Conservation (phyloP, 139 green algal species). For the Nannochloris sp. region DNA sequence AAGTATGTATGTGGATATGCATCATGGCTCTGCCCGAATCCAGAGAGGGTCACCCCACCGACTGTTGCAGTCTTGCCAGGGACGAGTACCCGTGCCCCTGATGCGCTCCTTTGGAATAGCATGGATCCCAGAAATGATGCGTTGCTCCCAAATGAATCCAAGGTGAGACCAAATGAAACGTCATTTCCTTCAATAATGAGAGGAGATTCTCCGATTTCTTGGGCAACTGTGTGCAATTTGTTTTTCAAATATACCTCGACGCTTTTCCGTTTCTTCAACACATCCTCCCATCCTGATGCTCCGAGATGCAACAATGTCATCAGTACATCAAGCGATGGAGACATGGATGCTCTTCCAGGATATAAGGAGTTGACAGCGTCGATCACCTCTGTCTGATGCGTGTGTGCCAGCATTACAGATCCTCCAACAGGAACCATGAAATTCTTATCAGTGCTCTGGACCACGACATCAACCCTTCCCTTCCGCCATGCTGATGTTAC, state of each 20-base stretch:
- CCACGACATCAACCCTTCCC: slow-evolving; percentile 84
- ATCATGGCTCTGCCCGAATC: slow-evolving; percentile 64
- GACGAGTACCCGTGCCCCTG: slow-evolving; percentile 70
- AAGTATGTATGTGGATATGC: slow-evolving; percentile 71
- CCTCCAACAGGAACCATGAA: slow-evolving; percentile 94
- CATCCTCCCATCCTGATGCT: slow-evolving; percentile 30
- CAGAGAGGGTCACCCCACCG: slow-evolving; percentile 54
- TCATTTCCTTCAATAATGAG: slow-evolving; percentile 78
- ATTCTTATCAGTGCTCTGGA: slow-evolving; percentile 92
- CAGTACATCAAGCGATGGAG: slow-evolving; percentile 76
- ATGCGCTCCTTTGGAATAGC: slow-evolving; percentile 68
- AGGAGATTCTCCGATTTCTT: slow-evolving; percentile 50
- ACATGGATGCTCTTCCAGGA: slow-evolving; percentile 69
- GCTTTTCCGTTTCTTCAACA: slow-evolving; percentile 61
- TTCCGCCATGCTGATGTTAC: slow-evolving; percentile 39
- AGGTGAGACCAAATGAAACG: slow-evolving; percentile 79
- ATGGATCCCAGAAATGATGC: slow-evolving; percentile 67
- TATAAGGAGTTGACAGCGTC: slow-evolving; percentile 43
- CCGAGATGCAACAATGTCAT: slow-evolving; percentile 91
- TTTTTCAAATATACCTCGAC: slow-evolving; percentile 30
- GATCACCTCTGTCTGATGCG: slow-evolving; percentile 10
- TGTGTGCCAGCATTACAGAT: slow-evolving; percentile 46
- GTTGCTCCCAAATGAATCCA: slow-evolving; percentile 18
- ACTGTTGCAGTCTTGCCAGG: slow-evolving; percentile 49
- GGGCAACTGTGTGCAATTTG: slow-evolving; percentile 33